Evolutionary conservation across 2,329 filamentous ascomycete species (phyloP).

Genomic region (Lizonia empirigonia): DNA sequence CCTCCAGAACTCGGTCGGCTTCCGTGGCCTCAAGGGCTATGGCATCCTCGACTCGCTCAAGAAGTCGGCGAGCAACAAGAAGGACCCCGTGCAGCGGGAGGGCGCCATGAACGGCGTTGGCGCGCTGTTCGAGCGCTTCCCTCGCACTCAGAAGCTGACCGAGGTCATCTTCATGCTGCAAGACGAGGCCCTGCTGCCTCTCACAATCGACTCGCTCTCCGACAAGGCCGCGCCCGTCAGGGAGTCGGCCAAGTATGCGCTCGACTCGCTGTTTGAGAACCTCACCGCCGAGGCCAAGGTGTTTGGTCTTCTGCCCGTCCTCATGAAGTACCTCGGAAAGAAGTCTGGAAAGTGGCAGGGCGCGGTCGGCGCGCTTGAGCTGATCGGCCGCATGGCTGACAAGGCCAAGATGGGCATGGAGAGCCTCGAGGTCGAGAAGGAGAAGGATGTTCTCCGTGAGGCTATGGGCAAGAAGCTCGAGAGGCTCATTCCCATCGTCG

Average conservation of each 20-base stretch:
- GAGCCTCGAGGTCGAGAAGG: slow-evolving; percentile 79
- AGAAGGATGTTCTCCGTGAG: slow-evolving; percentile 89
- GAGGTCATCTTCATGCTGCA: slow-evolving; percentile 84
- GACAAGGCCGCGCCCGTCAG: slow-evolving; percentile 90
- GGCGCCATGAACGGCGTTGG: slow-evolving; percentile 94
- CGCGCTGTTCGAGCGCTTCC: slow-evolving; percentile 89
- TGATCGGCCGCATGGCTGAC: slow-evolving; percentile 92
- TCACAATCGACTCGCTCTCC: slow-evolving; percentile 81
- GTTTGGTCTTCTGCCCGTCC: slow-evolving; percentile 76
- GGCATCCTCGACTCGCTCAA: slow-evolving; percentile 67
- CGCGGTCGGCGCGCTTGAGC: slow-evolving; percentile 80
- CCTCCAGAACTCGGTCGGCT: slow-evolving; percentile 68
- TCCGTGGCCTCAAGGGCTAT: slow-evolving; percentile 66
- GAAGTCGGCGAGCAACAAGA: slow-evolving; percentile 91
- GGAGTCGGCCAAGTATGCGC: slow-evolving; percentile 90
- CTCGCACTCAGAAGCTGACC: slow-evolving; percentile 74
- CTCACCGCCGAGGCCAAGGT: slow-evolving; percentile 83
- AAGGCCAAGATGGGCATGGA: slow-evolving; percentile 88
- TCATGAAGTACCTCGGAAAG: slow-evolving; percentile 78
- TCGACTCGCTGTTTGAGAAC: slow-evolving; percentile 83
- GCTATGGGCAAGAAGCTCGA: slow-evolving; percentile 89
- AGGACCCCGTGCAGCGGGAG: slow-evolving; percentile 82
- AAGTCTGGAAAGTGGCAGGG: slow-evolving; percentile 97
- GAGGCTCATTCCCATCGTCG: slow-evolving; percentile 85
- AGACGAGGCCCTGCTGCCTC: slow-evolving; percentile 72